Evolutionary conservation across 169 alveolate genomes (phyloP).

Genomic region (Plasmodium fragile): DNA sequence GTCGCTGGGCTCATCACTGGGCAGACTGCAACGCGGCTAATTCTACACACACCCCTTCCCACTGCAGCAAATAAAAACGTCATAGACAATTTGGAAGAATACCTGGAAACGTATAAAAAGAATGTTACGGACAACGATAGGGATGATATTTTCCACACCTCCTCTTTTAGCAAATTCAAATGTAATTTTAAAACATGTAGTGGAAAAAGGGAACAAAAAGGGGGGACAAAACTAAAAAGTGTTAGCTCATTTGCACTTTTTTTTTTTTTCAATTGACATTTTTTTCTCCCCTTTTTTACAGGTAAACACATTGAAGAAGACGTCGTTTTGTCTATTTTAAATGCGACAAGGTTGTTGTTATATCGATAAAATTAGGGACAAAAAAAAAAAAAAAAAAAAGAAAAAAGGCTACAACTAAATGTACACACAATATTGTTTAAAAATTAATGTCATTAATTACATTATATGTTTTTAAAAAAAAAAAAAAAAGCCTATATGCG

Average conservation of each 20-base stretch:
- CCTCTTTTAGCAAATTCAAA: conserved; percentile 50
- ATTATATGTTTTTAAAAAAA: background rate
- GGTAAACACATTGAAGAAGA: conserved; percentile 69
- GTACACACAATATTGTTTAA: background rate
- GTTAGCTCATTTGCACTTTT: background rate
- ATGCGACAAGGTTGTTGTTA: conserved; percentile 62
- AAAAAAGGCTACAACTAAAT: background rate
- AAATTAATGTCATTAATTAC: conserved; percentile 2
- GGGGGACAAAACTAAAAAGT: conserved; percentile 7
- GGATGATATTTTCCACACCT: conserved; percentile 15
- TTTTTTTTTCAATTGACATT: background rate
- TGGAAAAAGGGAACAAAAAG: background rate
- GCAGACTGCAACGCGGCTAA: background rate
- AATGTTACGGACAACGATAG: conserved; percentile 36
- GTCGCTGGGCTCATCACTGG: background rate
- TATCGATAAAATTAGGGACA: conserved; percentile 64
- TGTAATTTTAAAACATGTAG: conserved; percentile 15
- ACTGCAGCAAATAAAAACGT: conserved; percentile 44
- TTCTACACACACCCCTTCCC: background rate
- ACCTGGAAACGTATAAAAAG: conserved; percentile 66
- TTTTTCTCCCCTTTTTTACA: conserved; percentile 10
- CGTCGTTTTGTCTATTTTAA: conserved; percentile 58
- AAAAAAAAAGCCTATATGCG: background rate
- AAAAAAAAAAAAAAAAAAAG: conserved; percentile 29
- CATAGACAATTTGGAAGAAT: conserved; percentile 64